phyloP scores from a whole-genome alignment of 2,329 filamentous ascomycete genomes.

The Aureobasidium namibiae region DNA sequence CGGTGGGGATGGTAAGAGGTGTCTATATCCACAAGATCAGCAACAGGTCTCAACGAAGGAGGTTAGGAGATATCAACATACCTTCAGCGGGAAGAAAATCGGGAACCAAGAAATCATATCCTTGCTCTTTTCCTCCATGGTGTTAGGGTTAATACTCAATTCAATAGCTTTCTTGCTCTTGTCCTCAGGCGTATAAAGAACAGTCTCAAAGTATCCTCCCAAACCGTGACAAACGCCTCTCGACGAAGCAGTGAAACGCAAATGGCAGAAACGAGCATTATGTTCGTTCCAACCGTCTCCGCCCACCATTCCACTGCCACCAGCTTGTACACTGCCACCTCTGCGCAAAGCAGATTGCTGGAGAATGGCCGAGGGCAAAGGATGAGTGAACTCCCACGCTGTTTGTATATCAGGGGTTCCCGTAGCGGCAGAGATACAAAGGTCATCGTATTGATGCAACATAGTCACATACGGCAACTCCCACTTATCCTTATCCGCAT shows the following conservation, averaged over 20 bases:
- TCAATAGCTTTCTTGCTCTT: constrained; percentile 54
- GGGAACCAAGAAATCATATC: constrained; percentile 99
- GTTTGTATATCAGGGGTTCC: constrained; percentile 51
- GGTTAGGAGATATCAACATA: constrained; percentile 33
- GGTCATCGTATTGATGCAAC: constrained; percentile 80
- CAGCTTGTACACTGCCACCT: constrained; percentile 56
- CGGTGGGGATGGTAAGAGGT: constrained; percentile 76
- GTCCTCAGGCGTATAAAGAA: constrained; percentile 60
- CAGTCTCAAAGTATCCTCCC: constrained; percentile 91
- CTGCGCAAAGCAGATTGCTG: constrained; percentile 46
- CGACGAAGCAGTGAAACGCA: constrained; percentile 69
- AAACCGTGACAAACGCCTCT: constrained; percentile 84
- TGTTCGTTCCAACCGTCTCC: constrained; percentile 82
- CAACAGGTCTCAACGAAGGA: background rate
- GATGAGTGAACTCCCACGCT: constrained; percentile 75
- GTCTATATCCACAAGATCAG: constrained; percentile 44
- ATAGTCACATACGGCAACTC: constrained; percentile 94
- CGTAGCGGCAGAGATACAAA: constrained; percentile 46
- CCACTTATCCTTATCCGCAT: constrained; percentile 64
- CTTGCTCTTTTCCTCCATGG: constrained; percentile 84
- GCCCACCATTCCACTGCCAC: constrained; percentile 64
- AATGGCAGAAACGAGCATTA: constrained; percentile 70
- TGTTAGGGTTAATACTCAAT: constrained; percentile 84
- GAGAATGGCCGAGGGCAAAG: constrained; percentile 54
- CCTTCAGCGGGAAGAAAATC: constrained; percentile 94